phyloP scores from a whole-genome alignment of 1,284 basidiomycete genomes.

The Cerrena zonata region DNA sequence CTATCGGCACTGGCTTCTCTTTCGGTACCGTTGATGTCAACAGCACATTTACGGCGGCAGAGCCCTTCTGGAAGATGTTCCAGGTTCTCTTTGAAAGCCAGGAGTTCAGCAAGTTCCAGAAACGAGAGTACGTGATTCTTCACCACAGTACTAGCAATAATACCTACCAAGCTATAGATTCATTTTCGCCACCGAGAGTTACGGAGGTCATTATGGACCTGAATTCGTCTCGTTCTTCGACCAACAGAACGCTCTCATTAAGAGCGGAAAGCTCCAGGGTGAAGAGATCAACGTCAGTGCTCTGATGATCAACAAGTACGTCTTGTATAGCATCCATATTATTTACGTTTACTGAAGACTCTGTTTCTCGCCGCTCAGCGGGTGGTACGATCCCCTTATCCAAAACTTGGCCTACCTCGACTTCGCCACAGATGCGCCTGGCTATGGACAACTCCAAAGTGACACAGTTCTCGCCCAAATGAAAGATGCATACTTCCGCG shows the following conservation, averaged over 20 bases:
- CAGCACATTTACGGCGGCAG: conserved; percentile 48
- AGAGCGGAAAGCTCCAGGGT: conserved; percentile 32
- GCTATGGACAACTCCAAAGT: conserved; percentile 56
- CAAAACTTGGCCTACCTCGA: conserved; percentile 57
- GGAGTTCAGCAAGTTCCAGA: conserved; percentile 52
- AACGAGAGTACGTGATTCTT: conserved; percentile 42
- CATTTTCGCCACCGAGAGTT: conserved; percentile 61
- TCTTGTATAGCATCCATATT: no score
- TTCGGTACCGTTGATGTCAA: conserved; percentile 51
- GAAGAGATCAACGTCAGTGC: conserved; percentile 37
- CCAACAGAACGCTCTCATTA: conserved; percentile 55
- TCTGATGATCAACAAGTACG: conserved; percentile 38
- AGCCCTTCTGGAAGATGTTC: conserved; percentile 57
- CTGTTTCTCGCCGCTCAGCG: no score
- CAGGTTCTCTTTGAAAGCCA: conserved; percentile 63
- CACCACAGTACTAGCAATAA: not conserved
- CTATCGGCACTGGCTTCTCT: conserved; percentile 65
- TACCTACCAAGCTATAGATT: conserved; percentile 34
- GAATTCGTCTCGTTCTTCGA: conserved; percentile 62
- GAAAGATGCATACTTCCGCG: conserved; percentile 42
- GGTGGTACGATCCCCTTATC: conserved; percentile 62
- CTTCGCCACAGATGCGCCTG: conserved; percentile 57
- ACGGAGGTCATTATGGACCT: conserved; percentile 66
- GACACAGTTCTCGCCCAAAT: conserved; percentile 40
- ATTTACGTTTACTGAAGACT: no score